Conservation (phyloP, 2,329 filamentous ascomycete genomes). For the Diplodia intermedia region DNA sequence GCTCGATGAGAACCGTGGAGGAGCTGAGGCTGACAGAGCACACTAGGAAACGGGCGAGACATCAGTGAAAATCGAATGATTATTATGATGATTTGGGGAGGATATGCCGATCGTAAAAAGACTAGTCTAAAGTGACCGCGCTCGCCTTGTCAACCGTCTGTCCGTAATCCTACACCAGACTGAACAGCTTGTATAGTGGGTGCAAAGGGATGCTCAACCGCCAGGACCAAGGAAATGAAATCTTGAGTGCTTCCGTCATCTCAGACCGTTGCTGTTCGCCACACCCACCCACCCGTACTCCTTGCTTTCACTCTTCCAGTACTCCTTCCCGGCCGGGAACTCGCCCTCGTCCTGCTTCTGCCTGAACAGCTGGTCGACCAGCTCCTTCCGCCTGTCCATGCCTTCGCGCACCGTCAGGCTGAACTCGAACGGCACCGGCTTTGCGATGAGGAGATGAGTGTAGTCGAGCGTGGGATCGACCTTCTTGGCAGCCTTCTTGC, state of each 20-base stretch:
- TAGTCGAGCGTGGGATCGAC: slow-evolving; percentile 55
- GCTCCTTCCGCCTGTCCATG: slow-evolving; percentile 41
- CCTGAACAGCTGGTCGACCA: slow-evolving; percentile 45
- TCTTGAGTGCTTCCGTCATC: not conserved
- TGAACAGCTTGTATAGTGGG: not conserved
- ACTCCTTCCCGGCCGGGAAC: slow-evolving; percentile 47
- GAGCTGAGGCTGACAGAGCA: not conserved
- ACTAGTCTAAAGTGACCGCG: not conserved
- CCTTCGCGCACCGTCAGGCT: slow-evolving; percentile 46
- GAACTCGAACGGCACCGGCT: slow-evolving; percentile 55
- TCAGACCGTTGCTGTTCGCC: not conserved
- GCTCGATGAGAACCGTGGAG: not conserved
- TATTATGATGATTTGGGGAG: not conserved
- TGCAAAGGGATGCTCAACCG: not conserved
- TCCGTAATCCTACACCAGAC: slow-evolving; percentile 20
- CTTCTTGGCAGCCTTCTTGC: slow-evolving; percentile 36
- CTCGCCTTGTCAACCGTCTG: not conserved
- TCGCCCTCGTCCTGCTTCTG: slow-evolving; percentile 49
- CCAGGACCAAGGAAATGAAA: not conserved
- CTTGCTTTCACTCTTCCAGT: slow-evolving; percentile 44
- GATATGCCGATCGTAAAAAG: not conserved
- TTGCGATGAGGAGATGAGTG: slow-evolving; percentile 54
- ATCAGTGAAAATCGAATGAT: not conserved
- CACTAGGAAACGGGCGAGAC: not conserved
- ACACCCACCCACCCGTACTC: slow-evolving; percentile 32